A percentile compares a stretch with the other conserved stretches of the same genome.
phyloP scores from a whole-genome alignment of 306 rosid genomes.

The Ormosia semicastrata region DNA sequence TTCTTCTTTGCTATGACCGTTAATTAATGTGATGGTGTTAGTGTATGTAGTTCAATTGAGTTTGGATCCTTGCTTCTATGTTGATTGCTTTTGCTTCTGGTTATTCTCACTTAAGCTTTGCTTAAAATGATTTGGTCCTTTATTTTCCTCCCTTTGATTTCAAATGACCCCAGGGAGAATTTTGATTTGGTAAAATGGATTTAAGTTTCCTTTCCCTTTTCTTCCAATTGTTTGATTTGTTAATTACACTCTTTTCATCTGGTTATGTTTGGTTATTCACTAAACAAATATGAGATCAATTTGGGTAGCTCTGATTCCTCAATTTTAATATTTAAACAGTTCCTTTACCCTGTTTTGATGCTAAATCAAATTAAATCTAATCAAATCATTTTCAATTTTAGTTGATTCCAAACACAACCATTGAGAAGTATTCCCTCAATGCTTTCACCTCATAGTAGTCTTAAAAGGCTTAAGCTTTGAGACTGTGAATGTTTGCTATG shows the following conservation, averaged over 20 bases:
- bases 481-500: neutral
- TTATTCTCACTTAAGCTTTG: slow-evolving; percentile 3
- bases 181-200: neutral
- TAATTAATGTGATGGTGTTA: neutral
- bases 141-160: neutral
- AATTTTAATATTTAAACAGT: neutral
- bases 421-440: neutral
- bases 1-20: neutral
- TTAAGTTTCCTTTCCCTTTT: neutral
- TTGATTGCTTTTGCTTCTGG: neutral
- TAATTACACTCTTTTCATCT: neutral
- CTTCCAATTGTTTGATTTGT: neutral
- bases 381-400: too few relatives aligned
- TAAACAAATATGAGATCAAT: neutral
- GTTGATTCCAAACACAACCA: too few relatives aligned
- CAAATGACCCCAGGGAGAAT: neutral
- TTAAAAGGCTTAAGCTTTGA: neutral
- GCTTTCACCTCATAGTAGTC: neutral
- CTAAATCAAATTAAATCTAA: neutral
- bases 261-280: neutral
- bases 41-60: neutral
- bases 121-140: neutral
- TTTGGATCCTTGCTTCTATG: neutral
- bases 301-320: neutral
- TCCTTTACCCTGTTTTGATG: neutral